Conservation (phyloP, 73 alveolate genomes). For the Tetrahymena thermophila region DNA sequence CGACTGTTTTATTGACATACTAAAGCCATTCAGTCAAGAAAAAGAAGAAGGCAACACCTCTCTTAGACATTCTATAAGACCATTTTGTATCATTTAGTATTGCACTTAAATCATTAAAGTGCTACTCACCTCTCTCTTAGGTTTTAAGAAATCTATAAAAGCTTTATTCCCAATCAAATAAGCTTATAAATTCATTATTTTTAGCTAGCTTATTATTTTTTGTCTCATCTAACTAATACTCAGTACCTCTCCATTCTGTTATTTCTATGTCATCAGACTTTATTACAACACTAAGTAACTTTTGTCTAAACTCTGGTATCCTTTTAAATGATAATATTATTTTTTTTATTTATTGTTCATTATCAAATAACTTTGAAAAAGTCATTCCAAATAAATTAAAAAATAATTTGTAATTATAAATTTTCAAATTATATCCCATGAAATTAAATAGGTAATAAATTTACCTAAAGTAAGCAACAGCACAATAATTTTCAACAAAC, state of each 20-base stretch:
- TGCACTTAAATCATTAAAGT: constrained; percentile 24
- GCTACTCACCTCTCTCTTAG: constrained; percentile 23
- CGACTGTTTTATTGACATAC: constrained; percentile 44
- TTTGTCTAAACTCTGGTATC: constrained; percentile 42
- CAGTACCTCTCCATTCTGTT: constrained; percentile 45
- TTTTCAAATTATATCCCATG: not conserved
- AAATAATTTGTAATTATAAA: not conserved
- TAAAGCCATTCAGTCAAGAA: constrained; percentile 68
- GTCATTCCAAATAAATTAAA: no score
- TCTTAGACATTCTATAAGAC: constrained; percentile 58
- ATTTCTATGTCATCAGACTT: constrained; percentile 17
- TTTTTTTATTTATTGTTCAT: no score
- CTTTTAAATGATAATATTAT: no score
- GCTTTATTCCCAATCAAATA: constrained; percentile 71
- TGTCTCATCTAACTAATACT: constrained; percentile 21
- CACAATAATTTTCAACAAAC: constrained; percentile 56
- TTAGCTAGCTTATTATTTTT: not conserved
- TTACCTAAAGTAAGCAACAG: constrained; percentile 59
- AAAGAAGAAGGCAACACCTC: constrained; percentile 83
- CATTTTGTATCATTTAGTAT: constrained; percentile 45
- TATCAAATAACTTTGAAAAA: no score
- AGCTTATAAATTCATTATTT: constrained; percentile 17
- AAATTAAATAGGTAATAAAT: not conserved
- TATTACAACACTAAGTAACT: constrained; percentile 9
- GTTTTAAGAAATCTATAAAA: constrained; percentile 47